These are phyloP conservation scores for Samsoniella hepiali DNA, from an alignment of 2,329 filamentous ascomycete genomes.

Conservation along the genomic window DNA sequence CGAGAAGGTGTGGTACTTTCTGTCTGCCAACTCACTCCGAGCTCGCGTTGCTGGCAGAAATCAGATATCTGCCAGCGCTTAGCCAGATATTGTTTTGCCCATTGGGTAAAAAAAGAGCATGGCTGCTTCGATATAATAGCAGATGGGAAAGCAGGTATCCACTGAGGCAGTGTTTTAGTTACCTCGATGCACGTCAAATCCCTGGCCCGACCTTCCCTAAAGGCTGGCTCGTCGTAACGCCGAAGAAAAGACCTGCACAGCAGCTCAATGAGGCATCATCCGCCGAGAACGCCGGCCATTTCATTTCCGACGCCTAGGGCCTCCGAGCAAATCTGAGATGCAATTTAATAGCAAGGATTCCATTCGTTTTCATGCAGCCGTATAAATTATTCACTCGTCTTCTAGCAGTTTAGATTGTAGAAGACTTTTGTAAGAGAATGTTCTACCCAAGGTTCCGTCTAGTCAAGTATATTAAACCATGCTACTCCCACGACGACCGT, in stretches of 20 bases:
- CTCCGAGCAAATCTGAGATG: background rate
- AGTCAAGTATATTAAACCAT: conserved; percentile 26
- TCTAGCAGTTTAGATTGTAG: background rate
- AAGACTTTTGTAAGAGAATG: background rate
- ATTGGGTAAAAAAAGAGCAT: background rate
- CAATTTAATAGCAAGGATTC: background rate
- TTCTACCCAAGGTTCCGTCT: background rate
- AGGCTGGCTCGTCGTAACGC: conserved; percentile 7
- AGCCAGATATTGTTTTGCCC: background rate
- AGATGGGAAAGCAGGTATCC: background rate
- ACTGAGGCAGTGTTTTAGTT: background rate
- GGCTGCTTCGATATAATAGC: background rate
- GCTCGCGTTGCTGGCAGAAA: background rate
- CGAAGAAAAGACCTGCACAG: background rate
- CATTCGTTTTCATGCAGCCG: background rate
- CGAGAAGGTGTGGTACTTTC: background rate
- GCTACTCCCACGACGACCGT: conserved; percentile 45
- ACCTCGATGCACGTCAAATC: too few relatives aligned
- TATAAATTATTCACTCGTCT: background rate
- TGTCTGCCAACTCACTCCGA: background rate
- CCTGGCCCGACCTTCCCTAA: too few relatives aligned
- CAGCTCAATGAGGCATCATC: background rate
- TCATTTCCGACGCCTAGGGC: background rate
- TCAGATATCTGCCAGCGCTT: background rate
- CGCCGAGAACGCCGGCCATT: background rate